These are phyloP conservation scores for Pyronema domesticum DNA, from an alignment of 495 filamentous ascomycete genomes.

Conservation along the genomic window DNA sequence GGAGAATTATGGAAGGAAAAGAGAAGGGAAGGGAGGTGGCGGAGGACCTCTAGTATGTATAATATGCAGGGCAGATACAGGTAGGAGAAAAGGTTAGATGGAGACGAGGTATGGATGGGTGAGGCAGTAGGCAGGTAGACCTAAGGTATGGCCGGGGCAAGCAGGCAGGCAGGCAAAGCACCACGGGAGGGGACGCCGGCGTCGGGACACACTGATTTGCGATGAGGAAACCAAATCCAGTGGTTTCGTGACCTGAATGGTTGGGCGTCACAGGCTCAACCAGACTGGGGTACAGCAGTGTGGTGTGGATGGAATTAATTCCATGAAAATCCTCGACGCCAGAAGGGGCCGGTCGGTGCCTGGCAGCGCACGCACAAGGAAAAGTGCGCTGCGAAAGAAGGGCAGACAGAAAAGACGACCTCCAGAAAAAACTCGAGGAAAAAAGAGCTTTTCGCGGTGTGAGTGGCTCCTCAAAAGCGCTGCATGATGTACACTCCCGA, in stretches of 20 bases:
- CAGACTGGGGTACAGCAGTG: neutral
- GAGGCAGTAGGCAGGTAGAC: too few species aligned
- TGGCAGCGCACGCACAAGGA: neutral
- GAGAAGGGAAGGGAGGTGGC: slow-evolving; percentile 5
- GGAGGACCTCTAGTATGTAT: neutral
- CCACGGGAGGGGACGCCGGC: neutral
- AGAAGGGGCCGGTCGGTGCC: neutral
- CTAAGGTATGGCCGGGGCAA: too few species aligned
- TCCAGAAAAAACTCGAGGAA: neutral
- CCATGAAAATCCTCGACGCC: neutral
- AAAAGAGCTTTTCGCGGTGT: neutral
- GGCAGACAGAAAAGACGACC: neutral
- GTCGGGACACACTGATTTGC: slow-evolving; percentile 2
- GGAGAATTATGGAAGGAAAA: slow-evolving; percentile 7
- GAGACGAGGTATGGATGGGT: too few species aligned
- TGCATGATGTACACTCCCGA: slow-evolving; percentile 3
- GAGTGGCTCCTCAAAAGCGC: neutral
- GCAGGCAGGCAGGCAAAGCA: neutral
- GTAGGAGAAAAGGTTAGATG: too few species aligned
- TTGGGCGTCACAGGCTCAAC: neutral
- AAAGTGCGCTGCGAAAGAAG: neutral
- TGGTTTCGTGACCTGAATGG: neutral
- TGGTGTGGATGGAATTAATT: neutral
- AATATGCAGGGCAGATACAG: too few species aligned
- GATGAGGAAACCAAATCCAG: neutral